Evolutionary conservation across 306 rosid species (phyloP).

Genomic region (Amphicarpaea edgeworthii): DNA sequence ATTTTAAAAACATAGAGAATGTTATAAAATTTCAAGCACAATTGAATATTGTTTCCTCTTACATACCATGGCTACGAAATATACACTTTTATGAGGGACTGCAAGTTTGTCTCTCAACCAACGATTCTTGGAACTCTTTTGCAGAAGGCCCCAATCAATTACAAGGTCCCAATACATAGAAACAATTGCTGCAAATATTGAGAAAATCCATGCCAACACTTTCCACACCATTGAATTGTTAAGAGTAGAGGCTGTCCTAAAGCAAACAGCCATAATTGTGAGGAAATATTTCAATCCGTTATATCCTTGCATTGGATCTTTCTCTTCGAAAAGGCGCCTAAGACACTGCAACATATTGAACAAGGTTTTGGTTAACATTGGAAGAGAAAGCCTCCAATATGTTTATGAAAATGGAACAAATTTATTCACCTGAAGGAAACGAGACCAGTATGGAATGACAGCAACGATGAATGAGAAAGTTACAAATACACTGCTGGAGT

Average conservation of each 20-base stretch:
- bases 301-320: conserved; percentile 73
- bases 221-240: conserved; percentile 53
- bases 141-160: conserved; percentile 81
- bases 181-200: conserved; percentile 58
- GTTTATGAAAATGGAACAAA: background rate
- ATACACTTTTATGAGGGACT: conserved; percentile 56
- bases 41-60: background rate
- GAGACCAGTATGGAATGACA: conserved; percentile 63
- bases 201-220: conserved; percentile 56
- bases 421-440: conserved; percentile 67
- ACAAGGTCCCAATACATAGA: conserved; percentile 78
- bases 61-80: conserved; percentile 71
- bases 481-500: conserved; percentile 34
- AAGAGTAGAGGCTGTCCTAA: conserved; percentile 59
- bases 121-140: conserved; percentile 64
- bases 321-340: conserved; percentile 70
- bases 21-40: background rate
- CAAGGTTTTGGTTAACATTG: background rate
- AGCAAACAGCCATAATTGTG: conserved; percentile 64
- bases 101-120: conserved; percentile 79
- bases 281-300: conserved; percentile 72
- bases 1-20: background rate
- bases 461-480: conserved; percentile 65
- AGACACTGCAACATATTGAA: conserved; percentile 57
- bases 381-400: no score